These are phyloP conservation scores for Nissolia schottii DNA, from an alignment of 306 rosid species.

Conservation along the genomic window DNA sequence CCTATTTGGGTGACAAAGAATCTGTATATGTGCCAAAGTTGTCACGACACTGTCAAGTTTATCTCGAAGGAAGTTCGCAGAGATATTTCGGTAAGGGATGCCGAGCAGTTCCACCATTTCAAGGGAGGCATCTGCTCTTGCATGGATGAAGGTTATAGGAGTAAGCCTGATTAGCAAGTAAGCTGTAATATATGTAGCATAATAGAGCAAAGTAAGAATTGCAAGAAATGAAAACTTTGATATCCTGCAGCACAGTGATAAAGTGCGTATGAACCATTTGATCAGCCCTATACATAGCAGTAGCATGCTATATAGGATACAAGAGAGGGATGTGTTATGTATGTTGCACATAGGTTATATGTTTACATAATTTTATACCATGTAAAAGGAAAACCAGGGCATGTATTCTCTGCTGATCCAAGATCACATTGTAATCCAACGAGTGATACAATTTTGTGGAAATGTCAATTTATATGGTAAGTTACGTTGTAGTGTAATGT, in stretches of 20 bases:
- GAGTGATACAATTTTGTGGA: not conserved
- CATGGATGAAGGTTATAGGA: conserved; percentile 65
- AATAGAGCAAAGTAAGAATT: conserved; percentile 3
- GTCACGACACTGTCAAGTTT: conserved; percentile 66
- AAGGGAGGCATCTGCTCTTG: conserved; percentile 87
- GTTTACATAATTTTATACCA: not conserved
- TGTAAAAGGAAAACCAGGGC: not conserved
- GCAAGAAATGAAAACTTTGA: conserved; percentile 10
- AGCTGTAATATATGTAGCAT: conserved; percentile 20
- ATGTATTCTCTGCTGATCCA: not conserved
- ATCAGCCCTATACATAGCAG: conserved; percentile 12
- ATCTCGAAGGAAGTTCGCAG: conserved; percentile 73
- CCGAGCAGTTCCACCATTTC: conserved; percentile 81
- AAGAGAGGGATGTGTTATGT: not conserved
- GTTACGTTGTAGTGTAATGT: not conserved
- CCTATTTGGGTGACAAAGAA: conserved; percentile 90
- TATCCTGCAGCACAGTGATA: not conserved
- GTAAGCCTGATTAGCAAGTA: conserved; percentile 20
- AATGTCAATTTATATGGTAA: not conserved
- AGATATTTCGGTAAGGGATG: conserved; percentile 79
- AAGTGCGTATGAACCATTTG: not conserved
- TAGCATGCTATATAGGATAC: not conserved
- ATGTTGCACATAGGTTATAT: not conserved
- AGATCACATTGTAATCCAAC: not conserved
- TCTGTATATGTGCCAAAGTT: conserved; percentile 77